Evolutionary conservation across 495 filamentous ascomycete species (phyloP), one percentile per base, ranked within the genome.

Genomic region (Daldinia bambusicola): DNA sequence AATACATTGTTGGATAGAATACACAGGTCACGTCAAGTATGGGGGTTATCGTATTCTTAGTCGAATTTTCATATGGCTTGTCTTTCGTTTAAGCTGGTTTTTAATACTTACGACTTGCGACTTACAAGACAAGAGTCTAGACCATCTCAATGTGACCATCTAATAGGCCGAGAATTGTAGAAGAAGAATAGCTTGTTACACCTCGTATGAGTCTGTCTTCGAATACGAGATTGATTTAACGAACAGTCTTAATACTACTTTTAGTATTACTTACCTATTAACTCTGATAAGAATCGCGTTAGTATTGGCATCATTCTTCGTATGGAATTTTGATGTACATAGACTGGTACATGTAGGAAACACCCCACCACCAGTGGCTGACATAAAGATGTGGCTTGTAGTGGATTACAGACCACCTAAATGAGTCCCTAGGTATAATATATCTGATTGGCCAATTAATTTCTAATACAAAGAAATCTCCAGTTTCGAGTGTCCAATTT

Each of bases 111-210:
- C 51, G 6, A 34, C 20, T 36, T 51, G n/a, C n/a, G n/a, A n/a
- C n/a, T n/a, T n/a, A n/a, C n/a, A n/a, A n/a, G n/a, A 14, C 8
- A 48, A 45, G 62, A 61, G 63, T 71, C 69, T 66, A 72, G 63
- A 63, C 63, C 69, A 55, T 67, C 37, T 55, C 37, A 22, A 67
- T 55, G 55, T 58, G 63, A 72, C 55, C 55, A 38, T 50, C 43
- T 26, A 61, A 41, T 26, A 48, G 56, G 16, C 40, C 18, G 45
- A 45, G 67, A 20, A 32, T 31, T 66, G 20, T 18, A 16, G 55
- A 55, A 26, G 32, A 26, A 26, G 40, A 57, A 59, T 36, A 72
- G 18, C 63, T 59, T 51, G 18, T 36, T 16, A 43, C 55, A 26
- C 38, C 30, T 67, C 63, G 51, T 55, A 65, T 66, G 55, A 37